Percentiles rank a stretch among this genome's conserved stretches.
Conservation (phyloP, 768 basidiomycete species). For the Suillus clintonianus region DNA sequence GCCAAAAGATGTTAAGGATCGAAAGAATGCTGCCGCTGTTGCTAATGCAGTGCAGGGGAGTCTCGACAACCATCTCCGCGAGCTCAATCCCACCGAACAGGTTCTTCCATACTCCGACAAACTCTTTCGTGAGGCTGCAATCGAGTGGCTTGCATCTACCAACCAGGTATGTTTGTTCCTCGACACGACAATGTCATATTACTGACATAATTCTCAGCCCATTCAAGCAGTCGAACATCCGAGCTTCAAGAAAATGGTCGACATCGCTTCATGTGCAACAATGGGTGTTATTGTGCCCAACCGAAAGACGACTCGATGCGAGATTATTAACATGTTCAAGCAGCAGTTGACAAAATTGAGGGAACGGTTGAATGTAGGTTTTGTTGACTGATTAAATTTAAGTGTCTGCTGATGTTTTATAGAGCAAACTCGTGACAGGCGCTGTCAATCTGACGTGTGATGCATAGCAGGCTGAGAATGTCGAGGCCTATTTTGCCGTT, state of each 20-base stretch:
- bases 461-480: slow-evolving; percentile 33
- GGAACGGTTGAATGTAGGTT: slow-evolving; percentile 19
- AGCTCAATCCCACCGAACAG: slow-evolving; percentile 13
- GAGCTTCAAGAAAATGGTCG: slow-evolving; percentile 38
- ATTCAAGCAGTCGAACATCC: slow-evolving; percentile 38
- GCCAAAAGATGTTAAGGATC: slow-evolving; percentile 21
- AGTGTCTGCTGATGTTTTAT: background rate
- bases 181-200: background rate
- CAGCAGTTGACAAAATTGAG: slow-evolving; percentile 15
- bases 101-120: slow-evolving; percentile 33
- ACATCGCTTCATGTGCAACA: slow-evolving; percentile 38
- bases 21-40: slow-evolving; percentile 13
- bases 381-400: background rate
- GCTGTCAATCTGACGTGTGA: slow-evolving; percentile 36
- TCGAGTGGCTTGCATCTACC: slow-evolving; percentile 41
- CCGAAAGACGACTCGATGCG: slow-evolving; percentile 24
- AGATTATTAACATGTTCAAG: slow-evolving; percentile 34
- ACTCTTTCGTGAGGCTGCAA: slow-evolving; percentile 11
- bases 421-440: slow-evolving; percentile 20
- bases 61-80: slow-evolving; percentile 29
- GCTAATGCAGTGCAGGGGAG: slow-evolving; percentile 9
- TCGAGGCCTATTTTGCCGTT: slow-evolving; percentile 41
- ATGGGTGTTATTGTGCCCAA: slow-evolving; percentile 38
- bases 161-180: slow-evolving; percentile 34
- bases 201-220: slow-evolving; percentile 20